A percentile compares a stretch with the other conserved stretches of the same genome.
These are phyloP conservation scores for Mycena kentingensis DNA, from an alignment of 768 basidiomycete genomes.

Conservation along the genomic window DNA sequence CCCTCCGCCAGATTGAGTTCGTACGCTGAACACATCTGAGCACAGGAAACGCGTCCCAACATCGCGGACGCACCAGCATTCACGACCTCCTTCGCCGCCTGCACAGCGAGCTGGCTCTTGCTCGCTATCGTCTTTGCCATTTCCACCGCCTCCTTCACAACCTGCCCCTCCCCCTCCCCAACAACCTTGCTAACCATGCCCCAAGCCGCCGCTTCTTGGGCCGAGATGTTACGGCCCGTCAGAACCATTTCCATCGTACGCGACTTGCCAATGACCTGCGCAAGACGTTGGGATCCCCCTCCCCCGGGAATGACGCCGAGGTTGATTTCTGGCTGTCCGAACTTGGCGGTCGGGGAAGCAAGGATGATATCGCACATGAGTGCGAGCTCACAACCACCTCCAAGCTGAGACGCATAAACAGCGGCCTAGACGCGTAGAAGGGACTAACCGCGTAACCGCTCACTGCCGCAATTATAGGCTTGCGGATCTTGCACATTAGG, in stretches of 20 bases:
- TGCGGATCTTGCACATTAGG: slow-evolving; percentile 68
- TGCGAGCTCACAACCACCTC: slow-evolving; percentile 95
- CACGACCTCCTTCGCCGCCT: slow-evolving; percentile 91
- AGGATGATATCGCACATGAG: slow-evolving; percentile 96
- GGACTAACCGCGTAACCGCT: slow-evolving; percentile 86
- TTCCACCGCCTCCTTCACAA: slow-evolving; percentile 83
- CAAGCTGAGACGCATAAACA: slow-evolving; percentile 58
- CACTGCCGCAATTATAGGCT: slow-evolving; percentile 95
- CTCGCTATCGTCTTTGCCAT: slow-evolving; percentile 78
- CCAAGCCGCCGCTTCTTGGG: slow-evolving; percentile 83
- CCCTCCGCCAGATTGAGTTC: slow-evolving; percentile 84
- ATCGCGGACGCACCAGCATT: slow-evolving; percentile 64
- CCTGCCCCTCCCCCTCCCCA: slow-evolving; percentile 70
- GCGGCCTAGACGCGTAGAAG: slow-evolving; percentile 16
- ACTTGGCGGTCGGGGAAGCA: slow-evolving; percentile 85
- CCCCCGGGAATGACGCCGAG: slow-evolving; percentile 94
- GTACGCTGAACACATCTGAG: slow-evolving; percentile 52
- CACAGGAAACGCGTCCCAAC: background rate
- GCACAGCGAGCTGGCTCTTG: slow-evolving; percentile 81
- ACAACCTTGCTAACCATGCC: slow-evolving; percentile 87
- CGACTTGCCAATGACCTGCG: slow-evolving; percentile 85
- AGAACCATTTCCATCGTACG: slow-evolving; percentile 93
- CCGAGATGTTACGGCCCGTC: slow-evolving; percentile 81
- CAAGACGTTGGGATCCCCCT: slow-evolving; percentile 91
- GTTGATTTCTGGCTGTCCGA: slow-evolving; percentile 96